Evolutionary conservation across 2,329 filamentous ascomycete genomes (phyloP).

Genomic region (Anisogramma anomala): DNA sequence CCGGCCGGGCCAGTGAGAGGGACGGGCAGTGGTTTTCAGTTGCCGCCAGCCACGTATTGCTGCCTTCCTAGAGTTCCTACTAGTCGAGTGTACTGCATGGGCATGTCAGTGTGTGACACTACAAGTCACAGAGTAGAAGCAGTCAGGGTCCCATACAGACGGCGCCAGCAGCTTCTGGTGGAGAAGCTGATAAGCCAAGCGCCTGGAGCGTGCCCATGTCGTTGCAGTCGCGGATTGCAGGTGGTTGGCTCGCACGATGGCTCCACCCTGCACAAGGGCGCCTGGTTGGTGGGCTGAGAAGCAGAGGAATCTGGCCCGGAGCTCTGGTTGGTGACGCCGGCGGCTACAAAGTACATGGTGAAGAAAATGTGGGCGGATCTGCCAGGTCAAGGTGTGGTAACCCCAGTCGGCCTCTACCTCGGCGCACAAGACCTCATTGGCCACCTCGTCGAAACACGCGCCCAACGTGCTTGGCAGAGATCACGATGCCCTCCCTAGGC

Average conservation of each 20-base stretch:
- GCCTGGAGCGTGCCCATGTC: constrained; percentile 19
- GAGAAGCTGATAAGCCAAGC: constrained; percentile 33
- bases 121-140: constrained; percentile 19
- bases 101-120: constrained; percentile 27
- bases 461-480: constrained; percentile 3
- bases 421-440: not conserved
- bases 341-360: constrained; percentile 9
- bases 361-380: not conserved
- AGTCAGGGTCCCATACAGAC: constrained; percentile 29
- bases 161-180: constrained; percentile 20
- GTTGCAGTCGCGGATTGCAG: constrained; percentile 2
- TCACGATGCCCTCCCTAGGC: not conserved
- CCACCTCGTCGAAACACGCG: not conserved
- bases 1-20: constrained; percentile 27
- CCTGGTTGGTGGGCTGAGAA: constrained; percentile 1
- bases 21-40: constrained; percentile 43
- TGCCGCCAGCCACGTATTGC: constrained; percentile 24
- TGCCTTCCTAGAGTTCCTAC: no score
- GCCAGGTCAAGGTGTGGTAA: constrained; percentile 2
- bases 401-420: not conserved
- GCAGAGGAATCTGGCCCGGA: not conserved
- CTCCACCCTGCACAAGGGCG: not conserved
- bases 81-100: no score
- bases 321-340: constrained; percentile 10
- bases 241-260: constrained; percentile 9